These are phyloP conservation scores for Saraca asoca DNA, from an alignment of 331 rosid species.

Conservation along the genomic window DNA sequence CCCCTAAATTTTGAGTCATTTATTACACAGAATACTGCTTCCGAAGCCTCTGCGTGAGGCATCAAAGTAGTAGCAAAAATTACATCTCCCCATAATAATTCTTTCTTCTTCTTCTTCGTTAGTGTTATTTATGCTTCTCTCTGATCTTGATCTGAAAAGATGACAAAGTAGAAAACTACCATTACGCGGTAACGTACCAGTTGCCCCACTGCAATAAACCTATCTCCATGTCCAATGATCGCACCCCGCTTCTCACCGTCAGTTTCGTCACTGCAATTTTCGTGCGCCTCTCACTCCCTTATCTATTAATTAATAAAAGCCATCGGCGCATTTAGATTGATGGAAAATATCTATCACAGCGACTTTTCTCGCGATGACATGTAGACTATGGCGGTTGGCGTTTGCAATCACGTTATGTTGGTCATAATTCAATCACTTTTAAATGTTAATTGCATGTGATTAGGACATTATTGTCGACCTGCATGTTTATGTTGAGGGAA, in stretches of 20 bases:
- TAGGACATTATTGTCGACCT: background rate
- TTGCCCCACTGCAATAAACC: too few species aligned
- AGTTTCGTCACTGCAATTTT: background rate
- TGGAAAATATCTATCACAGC: conserved; percentile 6
- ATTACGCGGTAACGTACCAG: background rate
- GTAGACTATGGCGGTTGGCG: background rate
- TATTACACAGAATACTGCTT: too few species aligned
- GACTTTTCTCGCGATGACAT: background rate
- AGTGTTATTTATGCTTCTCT: background rate
- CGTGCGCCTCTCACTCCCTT: background rate
- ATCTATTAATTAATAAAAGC: conserved; percentile 10
- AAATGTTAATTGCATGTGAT: background rate
- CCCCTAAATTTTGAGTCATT: too few species aligned
- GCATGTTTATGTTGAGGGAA: conserved; percentile 18
- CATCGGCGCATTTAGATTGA: background rate
- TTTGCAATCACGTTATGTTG: background rate
- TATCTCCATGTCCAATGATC: background rate
- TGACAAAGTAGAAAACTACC: background rate
- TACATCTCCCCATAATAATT: too few species aligned
- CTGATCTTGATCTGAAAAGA: too few species aligned
- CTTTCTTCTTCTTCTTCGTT: too few species aligned
- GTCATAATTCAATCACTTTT: conserved; percentile 1
- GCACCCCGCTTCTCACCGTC: background rate
- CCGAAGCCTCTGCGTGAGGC: too few species aligned
- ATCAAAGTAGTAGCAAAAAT: too few species aligned